Conservation (phyloP, 768 basidiomycete genomes). For the Podaxis sp. region DNA sequence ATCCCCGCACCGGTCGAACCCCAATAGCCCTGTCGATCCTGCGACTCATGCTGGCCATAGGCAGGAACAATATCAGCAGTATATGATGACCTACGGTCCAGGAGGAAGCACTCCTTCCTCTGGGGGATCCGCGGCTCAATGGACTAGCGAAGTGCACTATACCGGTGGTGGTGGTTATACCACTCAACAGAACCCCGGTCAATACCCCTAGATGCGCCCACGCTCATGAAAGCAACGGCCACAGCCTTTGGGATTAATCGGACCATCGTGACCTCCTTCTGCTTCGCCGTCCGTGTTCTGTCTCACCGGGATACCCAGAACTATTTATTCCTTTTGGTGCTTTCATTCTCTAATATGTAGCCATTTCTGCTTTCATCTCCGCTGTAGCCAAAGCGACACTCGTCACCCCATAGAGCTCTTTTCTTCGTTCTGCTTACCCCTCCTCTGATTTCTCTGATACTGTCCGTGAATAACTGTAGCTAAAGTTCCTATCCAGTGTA, state of each 20-base stretch:
- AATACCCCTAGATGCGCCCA: conserved; percentile 8
- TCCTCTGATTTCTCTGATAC: neutral
- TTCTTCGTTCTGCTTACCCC: neutral
- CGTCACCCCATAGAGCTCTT: neutral
- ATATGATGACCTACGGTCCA: conserved; percentile 27
- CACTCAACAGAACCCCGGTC: conserved; percentile 11
- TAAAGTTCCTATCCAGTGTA: conserved; percentile 14
- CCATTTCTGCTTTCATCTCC: conserved; percentile 9
- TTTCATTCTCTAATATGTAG: conserved; percentile 13
- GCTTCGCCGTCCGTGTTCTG: conserved; percentile 3
- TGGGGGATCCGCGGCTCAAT: conserved; percentile 1
- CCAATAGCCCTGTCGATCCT: conserved; percentile 34
- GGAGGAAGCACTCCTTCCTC: conserved; percentile 16
- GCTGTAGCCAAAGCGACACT: conserved; percentile 10
- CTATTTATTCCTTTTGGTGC: conserved; percentile 10
- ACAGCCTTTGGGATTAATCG: neutral
- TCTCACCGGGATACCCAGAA: conserved; percentile 7
- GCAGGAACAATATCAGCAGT: conserved; percentile 34
- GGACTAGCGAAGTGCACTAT: conserved; percentile 12
- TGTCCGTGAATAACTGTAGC: conserved; percentile 13
- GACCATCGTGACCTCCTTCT: neutral
- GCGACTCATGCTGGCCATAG: conserved; percentile 28
- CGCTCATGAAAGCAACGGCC: conserved; percentile 4
- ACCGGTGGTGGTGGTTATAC: conserved; percentile 1
- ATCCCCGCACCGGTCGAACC: conserved; percentile 36